Evolutionary conservation across 108 stramenopile species (phyloP), one percentile per base, ranked within the genome.

Genomic region (Chaetoceros tenuissimus): DNA sequence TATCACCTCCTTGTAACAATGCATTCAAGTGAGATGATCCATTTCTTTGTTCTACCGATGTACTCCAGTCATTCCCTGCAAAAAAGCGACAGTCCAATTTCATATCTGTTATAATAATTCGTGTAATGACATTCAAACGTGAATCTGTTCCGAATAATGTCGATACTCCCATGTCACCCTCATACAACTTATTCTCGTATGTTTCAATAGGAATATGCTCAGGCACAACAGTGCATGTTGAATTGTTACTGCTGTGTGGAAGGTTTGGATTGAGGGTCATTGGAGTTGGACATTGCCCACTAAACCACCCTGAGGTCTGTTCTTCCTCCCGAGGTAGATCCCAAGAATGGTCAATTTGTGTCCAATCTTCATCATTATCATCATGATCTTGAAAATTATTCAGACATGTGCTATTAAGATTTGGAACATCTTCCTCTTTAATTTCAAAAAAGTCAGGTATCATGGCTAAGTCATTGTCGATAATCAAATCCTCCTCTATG

Each of bases 61-160:
- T 46, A 19, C 78, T 72, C 80, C 80, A 92, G 57, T 92, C 90
- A 57, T 70, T 86, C 2, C 90, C 90, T 53, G 88, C 90, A 55
- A 81, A 88, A 28, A 88, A 70, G 3, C 82, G 86, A 34, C 78
- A 48, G 31, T 65, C 72, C 7, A 84, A 46, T 10, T 67, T 61
- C 3, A 80, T 57, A 51, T 92, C 81, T 21, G 70, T 81, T 7
- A 92, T 56, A 16, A 85, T 62, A 13, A 84, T 23, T 44, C 90
- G 78, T 8, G 63, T 31, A 31, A 69, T 67, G 13, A 86, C 65
- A 1, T 30, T 10, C 3, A 79, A 62, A 16, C 55, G 47, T 20
- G 56, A 48, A 17, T 73, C 60, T 26, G 62, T 69, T 10, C 82
- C 84, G 27, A 71, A 66, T 57, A 69, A 64, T 31, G 72, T 69